Conservation (phyloP, 768 basidiomycete genomes). For the Suillus variegatus region DNA sequence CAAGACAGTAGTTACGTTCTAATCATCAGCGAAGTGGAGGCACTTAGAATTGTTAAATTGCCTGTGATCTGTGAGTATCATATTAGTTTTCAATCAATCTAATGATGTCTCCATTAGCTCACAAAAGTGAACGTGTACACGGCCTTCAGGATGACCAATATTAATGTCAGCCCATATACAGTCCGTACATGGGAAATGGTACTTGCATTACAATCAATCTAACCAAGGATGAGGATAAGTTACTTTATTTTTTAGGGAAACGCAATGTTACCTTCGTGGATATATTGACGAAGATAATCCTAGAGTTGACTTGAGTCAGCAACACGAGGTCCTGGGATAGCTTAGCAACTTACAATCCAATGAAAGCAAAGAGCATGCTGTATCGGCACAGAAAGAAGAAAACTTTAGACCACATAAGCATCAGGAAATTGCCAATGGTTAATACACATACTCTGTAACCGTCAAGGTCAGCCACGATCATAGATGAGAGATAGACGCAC, state of each 20-base stretch:
- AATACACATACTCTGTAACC: conserved; percentile 6
- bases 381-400: conserved; percentile 75
- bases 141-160: conserved; percentile 39
- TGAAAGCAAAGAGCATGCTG: conserved; percentile 65
- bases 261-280: conserved; percentile 41
- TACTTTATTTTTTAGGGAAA: conserved; percentile 1
- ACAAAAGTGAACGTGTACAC: conserved; percentile 72
- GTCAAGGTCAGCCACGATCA: conserved; percentile 1
- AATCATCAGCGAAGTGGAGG: conserved; percentile 69
- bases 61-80: conserved; percentile 50
- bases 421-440: not conserved
- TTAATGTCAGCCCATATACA: not conserved
- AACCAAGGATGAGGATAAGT: not conserved
- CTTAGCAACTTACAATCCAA: conserved; percentile 53
- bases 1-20: conserved; percentile 48
- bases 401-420: conserved; percentile 33
- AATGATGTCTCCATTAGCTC: conserved; percentile 17
- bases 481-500: conserved; percentile 39
- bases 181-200: not conserved
- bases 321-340: not conserved
- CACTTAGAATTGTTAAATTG: conserved; percentile 65
- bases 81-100: conserved; percentile 8
- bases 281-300: conserved; percentile 59
- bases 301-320: conserved; percentile 23
- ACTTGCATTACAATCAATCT: conserved; percentile 65